Evolutionary conservation across 495 filamentous ascomycete species (phyloP), one percentile per base, ranked within the genome.

Genomic region (Penicillium daleae): DNA sequence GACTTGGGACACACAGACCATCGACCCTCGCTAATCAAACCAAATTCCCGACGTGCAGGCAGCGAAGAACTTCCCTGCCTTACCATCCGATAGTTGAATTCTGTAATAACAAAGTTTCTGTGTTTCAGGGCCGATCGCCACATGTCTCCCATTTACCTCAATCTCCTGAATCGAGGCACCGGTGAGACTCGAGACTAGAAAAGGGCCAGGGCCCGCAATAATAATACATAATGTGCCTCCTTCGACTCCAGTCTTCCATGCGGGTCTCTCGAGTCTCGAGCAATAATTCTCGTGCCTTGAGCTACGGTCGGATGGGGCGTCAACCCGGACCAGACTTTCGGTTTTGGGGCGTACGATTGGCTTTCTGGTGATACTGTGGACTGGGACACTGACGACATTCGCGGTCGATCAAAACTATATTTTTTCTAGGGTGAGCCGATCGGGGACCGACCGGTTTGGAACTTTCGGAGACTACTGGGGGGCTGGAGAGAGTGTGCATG

Each of bases 151-250:
- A 6, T n/a, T 17, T 17, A 17, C 6, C 15, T 4, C 35, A 39
- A 54, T 19, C 31, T 55, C 5, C 63, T 44, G 6, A 56, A 54
- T 51, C 31, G 10, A n/a, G 63, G 39, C 52, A 55, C 55, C 63
- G 63, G 59, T 62, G 63, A 66, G 63, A 66, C 13, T 7, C 7
- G 29, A 31, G 29, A 35, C 19, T n/a, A n/a, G 15, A 52, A 32
- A 51, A 27, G 6, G 49, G 49, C n/a, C n/a, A n/a, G n/a, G n/a
- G n/a, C n/a, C n/a, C n/a, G n/a, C n/a, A n/a, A n/a, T n/a, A n/a
- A n/a, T n/a, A n/a, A n/a, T n/a, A n/a, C n/a, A n/a, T n/a, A n/a
- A n/a, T n/a, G n/a, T n/a, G n/a, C n/a, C n/a, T n/a, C n/a, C n/a
- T n/a, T n/a, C n/a, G n/a, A n/a, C n/a, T n/a, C 27, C 21, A 12